These are phyloP conservation scores for Hypoxylon sp. DNA, from an alignment of 2,329 filamentous ascomycete genomes.

Conservation along the genomic window DNA sequence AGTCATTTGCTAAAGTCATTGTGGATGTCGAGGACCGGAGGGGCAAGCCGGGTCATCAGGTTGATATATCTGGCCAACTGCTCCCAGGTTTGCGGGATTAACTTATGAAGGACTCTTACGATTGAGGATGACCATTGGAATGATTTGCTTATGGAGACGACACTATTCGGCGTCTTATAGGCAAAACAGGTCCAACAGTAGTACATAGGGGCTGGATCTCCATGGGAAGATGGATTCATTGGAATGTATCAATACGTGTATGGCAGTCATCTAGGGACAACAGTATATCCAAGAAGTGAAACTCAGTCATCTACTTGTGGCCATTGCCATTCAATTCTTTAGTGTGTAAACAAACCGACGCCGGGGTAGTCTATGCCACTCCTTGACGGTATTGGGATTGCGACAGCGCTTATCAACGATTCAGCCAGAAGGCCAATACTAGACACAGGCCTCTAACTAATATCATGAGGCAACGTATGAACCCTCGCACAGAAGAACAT, in stretches of 20 bases:
- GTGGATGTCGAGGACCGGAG: background rate
- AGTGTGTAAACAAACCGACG: background rate
- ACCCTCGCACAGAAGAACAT: background rate
- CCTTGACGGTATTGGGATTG: background rate
- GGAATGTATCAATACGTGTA: conserved; percentile 40
- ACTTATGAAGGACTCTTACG: conserved; percentile 21
- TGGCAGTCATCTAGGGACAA: conserved; percentile 23
- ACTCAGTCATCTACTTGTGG: background rate
- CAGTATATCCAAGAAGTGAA: conserved; percentile 27
- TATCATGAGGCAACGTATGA: background rate
- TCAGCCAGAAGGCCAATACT: background rate
- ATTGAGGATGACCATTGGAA: conserved; percentile 29
- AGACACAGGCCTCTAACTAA: background rate
- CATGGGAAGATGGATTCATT: conserved; percentile 18
- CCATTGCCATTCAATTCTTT: background rate
- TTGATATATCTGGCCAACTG: conserved; percentile 6
- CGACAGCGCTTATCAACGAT: background rate
- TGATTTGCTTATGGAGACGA: conserved; percentile 22
- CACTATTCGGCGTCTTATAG: background rate
- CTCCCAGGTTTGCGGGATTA: conserved; percentile 10
- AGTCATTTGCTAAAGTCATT: conserved; percentile 7
- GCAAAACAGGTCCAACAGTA: conserved; percentile 16
- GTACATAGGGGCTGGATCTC: conserved; percentile 13
- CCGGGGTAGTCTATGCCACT: background rate
- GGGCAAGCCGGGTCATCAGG: conserved; percentile 2